Evolutionary conservation across 768 basidiomycete genomes (phyloP).

Genomic region (Lyophyllum atratum): DNA sequence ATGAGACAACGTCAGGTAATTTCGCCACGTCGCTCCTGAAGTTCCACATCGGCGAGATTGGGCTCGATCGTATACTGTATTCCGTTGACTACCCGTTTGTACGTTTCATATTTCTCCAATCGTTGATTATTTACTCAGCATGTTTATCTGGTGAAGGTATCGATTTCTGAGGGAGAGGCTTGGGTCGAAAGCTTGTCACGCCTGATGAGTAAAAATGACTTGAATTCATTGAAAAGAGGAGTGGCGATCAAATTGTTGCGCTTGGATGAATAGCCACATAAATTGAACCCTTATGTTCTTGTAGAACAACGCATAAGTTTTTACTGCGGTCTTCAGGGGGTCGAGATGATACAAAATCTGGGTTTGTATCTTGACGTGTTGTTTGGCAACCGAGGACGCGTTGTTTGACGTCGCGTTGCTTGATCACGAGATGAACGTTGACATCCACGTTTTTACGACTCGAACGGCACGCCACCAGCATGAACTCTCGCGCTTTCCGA

Average conservation of each 20-base stretch:
- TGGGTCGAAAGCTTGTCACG: constrained; percentile 26
- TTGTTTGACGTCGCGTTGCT: not conserved
- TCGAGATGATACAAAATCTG: too few relatives aligned
- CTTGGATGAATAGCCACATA: constrained; percentile 23
- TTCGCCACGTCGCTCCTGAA: constrained; percentile 39
- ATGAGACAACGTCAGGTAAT: constrained; percentile 42
- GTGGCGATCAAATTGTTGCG: constrained; percentile 30
- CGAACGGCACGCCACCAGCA: not conserved
- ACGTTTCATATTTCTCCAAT: constrained; percentile 4
- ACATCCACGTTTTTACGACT: too few relatives aligned
- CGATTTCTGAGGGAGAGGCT: constrained; percentile 18
- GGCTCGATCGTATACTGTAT: constrained; percentile 40
- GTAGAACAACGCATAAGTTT: too few relatives aligned
- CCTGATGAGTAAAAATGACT: constrained; percentile 20
- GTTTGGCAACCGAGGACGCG: not conserved
- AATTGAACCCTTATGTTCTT: too few relatives aligned
- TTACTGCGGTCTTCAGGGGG: too few relatives aligned
- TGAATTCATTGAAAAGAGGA: constrained; percentile 27
- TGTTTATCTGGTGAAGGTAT: constrained; percentile 13
- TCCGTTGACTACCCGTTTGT: constrained; percentile 42
- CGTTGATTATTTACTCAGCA: not conserved
- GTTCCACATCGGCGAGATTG: constrained; percentile 42
- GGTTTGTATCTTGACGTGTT: too few relatives aligned
- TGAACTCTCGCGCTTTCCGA: constrained; percentile 5
- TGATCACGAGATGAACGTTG: not conserved